Evolutionary conservation across 2,329 filamentous ascomycete genomes (phyloP), one percentile per base, ranked within the genome.

Genomic region (Fusarium robinianum): DNA sequence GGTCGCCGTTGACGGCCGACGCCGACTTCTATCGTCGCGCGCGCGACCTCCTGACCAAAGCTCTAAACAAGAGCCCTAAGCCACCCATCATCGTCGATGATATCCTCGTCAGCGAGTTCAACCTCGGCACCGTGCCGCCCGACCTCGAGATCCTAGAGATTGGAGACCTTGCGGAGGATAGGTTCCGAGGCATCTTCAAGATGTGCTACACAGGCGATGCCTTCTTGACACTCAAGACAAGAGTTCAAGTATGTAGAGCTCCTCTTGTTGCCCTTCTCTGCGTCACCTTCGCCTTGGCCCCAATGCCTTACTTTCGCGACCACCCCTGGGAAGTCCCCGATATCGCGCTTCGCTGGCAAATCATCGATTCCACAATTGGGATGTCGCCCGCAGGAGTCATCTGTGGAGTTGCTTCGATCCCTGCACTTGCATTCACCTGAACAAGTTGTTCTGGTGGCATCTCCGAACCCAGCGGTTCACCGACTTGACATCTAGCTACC

Each of bases 41-140:
- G 37, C 88, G 91, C 69, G 91, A 97, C 68, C 87, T 97, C 69
- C 80, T 99, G 62, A 99, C 94, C 17, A 86, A 88, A 45, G 94
- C 94, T 23, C 79, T 99, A 63, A 99, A 99, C 79, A 97, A 97
- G 73, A 94, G 89, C 41, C 91, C 92, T 25, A 97, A 97, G 66
- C 94, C 94, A 44, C 94, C 94, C 49, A 97, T 97, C 66, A 99
- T 99, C 67, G 94, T 97, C 74, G 94, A 96, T 79, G 94, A 99
- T 71, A 97, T 99, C 72, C 82, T 96, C 68, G 94, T 99, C 58
- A 96, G 90, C 70, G 94, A 99, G 74, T 81, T 99, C 69, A 99
- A 99, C 71, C 80, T 99, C 51, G 94, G 94, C 65, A 91, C 89
- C 49, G 89, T 95, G 35, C 92, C 94, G 32, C 94, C 94, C 8